Percentiles rank a stretch among this genome's conserved stretches.
These are phyloP conservation scores for Neofusicoccum umdonicola DNA, from an alignment of 2,329 filamentous ascomycete species.

Conservation along the genomic window DNA sequence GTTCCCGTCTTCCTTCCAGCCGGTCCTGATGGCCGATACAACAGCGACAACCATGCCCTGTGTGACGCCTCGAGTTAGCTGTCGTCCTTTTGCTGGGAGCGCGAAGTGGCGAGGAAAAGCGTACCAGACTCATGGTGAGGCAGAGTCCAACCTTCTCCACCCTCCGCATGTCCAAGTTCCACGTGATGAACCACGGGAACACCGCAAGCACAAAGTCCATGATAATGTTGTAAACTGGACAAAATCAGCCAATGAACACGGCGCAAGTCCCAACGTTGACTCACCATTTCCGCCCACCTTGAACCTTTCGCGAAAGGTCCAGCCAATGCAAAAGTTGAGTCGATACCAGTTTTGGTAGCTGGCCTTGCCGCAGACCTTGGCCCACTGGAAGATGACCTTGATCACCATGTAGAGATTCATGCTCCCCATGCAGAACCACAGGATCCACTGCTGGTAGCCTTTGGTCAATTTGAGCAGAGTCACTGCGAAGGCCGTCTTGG, in stretches of 20 bases:
- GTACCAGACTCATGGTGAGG: conserved; percentile 48
- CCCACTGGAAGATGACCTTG: conserved; percentile 53
- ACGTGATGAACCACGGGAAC: conserved; percentile 53
- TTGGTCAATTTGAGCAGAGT: conserved; percentile 45
- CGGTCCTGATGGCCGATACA: conserved; percentile 47
- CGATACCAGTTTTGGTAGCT: conserved; percentile 50
- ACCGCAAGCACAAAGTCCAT: conserved; percentile 54
- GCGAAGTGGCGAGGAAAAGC: neutral
- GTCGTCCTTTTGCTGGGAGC: neutral
- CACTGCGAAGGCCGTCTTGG: conserved; percentile 41
- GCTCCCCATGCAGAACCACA: conserved; percentile 51
- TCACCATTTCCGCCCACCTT: conserved; percentile 53
- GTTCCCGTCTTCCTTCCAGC: conserved; percentile 52
- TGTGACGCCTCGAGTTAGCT: neutral
- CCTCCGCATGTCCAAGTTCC: conserved; percentile 48
- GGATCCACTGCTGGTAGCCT: conserved; percentile 41
- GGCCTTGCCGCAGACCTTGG: conserved; percentile 43
- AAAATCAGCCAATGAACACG: conserved; percentile 19
- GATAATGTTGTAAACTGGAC: conserved; percentile 51
- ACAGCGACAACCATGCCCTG: conserved; percentile 50
- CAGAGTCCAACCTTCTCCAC: conserved; percentile 53
- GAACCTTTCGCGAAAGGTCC: conserved; percentile 42
- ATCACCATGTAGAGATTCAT: conserved; percentile 51
- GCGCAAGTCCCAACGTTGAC: conserved; percentile 17
- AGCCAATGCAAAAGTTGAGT: conserved; percentile 46